phyloP scores from a whole-genome alignment of 2,329 filamentous ascomycete species.

The Penicillium sp. region DNA sequence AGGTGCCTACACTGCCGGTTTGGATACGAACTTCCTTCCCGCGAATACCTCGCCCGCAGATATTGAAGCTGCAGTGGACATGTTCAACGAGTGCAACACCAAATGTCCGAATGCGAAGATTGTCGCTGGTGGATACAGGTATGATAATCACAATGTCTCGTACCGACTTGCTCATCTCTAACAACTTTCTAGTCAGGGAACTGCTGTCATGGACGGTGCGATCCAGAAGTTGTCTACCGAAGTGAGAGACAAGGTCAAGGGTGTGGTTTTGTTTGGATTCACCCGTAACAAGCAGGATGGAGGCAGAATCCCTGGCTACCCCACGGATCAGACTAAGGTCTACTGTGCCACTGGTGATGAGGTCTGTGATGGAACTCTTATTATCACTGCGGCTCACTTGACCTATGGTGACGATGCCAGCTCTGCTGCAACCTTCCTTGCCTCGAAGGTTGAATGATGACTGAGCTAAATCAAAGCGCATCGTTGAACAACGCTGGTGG shows the following conservation, averaged over 20 bases:
- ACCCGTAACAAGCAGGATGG: conserved; percentile 44
- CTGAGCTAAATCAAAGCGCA: not conserved
- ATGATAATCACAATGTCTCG: conserved; percentile 1
- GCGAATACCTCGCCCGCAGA: conserved; percentile 34
- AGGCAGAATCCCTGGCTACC: conserved; percentile 42
- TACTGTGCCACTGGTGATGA: conserved; percentile 41
- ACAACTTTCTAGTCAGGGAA: conserved; percentile 36
- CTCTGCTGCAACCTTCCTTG: conserved; percentile 28
- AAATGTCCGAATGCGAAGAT: conserved; percentile 49
- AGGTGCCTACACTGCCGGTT: conserved; percentile 40
- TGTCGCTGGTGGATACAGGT: conserved; percentile 47
- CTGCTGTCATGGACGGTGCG: conserved; percentile 46
- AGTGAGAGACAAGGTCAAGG: conserved; percentile 31
- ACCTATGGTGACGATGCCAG: conserved; percentile 35
- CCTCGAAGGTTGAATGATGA: conserved; percentile 16
- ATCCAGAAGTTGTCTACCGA: conserved; percentile 34
- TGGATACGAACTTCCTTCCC: conserved; percentile 41
- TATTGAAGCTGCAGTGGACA: conserved; percentile 43
- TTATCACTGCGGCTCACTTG: conserved; percentile 41
- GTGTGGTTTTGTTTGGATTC: conserved; percentile 45
- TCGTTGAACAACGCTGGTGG: not conserved
- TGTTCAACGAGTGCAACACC: conserved; percentile 41
- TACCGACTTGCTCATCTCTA: not conserved
- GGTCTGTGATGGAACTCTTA: conserved; percentile 50
- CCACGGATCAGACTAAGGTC: conserved; percentile 46